Evolutionary conservation across 2,329 filamentous ascomycete genomes (phyloP).

Genomic region (Aspergillus nomiae): DNA sequence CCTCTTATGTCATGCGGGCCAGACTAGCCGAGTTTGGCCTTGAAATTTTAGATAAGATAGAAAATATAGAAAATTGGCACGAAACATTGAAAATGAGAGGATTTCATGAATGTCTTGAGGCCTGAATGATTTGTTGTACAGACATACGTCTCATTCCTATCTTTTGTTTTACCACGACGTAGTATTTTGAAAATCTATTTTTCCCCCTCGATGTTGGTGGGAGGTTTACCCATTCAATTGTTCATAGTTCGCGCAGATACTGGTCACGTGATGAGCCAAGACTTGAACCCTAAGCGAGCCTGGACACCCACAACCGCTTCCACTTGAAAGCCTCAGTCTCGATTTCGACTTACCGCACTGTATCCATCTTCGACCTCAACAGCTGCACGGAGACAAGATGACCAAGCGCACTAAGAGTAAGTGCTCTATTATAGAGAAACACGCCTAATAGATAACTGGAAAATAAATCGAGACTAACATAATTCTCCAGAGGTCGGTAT

Average conservation of each 20-base stretch:
- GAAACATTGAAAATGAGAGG: not conserved
- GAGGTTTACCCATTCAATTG: not conserved
- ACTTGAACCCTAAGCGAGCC: slow-evolving; percentile 42
- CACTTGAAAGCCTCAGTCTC: slow-evolving; percentile 35
- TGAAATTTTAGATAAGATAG: not conserved
- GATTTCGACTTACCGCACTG: slow-evolving; percentile 36
- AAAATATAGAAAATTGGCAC: not conserved
- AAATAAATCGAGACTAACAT: slow-evolving; percentile 27
- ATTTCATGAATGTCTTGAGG: not conserved
- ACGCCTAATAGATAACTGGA: not conserved
- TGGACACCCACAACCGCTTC: slow-evolving; percentile 36
- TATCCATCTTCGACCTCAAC: slow-evolving; percentile 41
- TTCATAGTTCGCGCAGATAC: not conserved
- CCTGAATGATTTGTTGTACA: not conserved
- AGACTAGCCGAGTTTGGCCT: not conserved
- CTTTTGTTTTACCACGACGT: not conserved
- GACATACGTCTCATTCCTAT: not conserved
- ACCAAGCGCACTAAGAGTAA: slow-evolving; percentile 88
- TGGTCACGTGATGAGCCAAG: slow-evolving; percentile 35
- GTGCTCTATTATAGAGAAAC: slow-evolving; percentile 20
- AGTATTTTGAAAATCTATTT: not conserved
- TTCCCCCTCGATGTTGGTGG: not conserved
- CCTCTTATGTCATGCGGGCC: slow-evolving; percentile 2
- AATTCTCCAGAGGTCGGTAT: slow-evolving; percentile 76
- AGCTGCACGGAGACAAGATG: slow-evolving; percentile 65